Base-by-base conservation (phyloP, 164 flowering plant species). In the Malania oleifera region DNA sequence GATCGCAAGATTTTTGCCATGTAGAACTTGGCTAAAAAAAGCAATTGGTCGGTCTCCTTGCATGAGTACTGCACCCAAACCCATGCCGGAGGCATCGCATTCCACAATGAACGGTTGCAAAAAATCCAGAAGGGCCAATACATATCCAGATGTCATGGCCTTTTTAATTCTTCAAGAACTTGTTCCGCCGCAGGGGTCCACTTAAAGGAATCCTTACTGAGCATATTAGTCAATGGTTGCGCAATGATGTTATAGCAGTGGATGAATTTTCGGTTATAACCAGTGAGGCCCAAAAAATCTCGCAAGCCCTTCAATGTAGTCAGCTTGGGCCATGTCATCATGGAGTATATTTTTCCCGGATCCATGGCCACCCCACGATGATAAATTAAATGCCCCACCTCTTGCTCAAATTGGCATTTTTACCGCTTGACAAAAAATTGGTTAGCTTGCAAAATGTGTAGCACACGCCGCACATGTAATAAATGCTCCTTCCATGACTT, bases 301-400 rank as follows among this genome's bases (percentile, higher is more conserved):
- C 48, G 35, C 35, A 31, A 31, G 6, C 35, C 35, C 4, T 31
- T 31, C 35, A 31, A 31, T 4, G 6, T 31, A 9, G 35, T 44
- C 12, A 13, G 48, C 22, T 44, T 44, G 48, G 48, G 8, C 48
- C 48, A 44, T 44, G 48, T 44, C 48, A 44, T 44, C 35, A 31
- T 31, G 35, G 48, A 13, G 23, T 17, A 5, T 3, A 44, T 4
- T 4, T 17, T 44, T 44, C 12, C 48, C 12, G 5, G 5, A 44
- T 5, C 48, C 5, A 44, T 44, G 48, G 15, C 15, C 4, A 14
- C 5, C 15, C 12, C 48, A 5, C 15, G 48, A 5, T 5, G 15
- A 5, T 6, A 5, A 44, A 44, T 5, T 20, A 44, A 6, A 4
- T 44, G 15, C 48, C 12, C 5, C 5, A 44, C 12, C 12, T 44